Percentiles rank a stretch among this genome's conserved stretches.
phyloP scores from a whole-genome alignment of 2,329 filamentous ascomycete genomes.

The Ophiocordyceps sinensis region DNA sequence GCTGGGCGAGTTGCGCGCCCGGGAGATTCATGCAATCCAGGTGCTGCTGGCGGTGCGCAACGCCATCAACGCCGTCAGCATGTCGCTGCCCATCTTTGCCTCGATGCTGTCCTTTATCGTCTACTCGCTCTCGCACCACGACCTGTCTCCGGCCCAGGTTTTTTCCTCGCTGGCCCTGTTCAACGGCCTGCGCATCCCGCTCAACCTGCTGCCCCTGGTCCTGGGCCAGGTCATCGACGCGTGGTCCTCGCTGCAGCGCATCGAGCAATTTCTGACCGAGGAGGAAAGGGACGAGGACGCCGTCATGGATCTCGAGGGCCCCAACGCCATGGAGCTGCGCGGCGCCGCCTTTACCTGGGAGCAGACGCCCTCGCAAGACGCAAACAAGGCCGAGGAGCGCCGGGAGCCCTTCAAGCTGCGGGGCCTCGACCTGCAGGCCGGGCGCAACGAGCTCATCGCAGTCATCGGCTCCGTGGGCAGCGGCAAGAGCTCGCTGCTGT shows the following conservation, averaged over 20 bases:
- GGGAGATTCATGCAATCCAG: conserved; percentile 76
- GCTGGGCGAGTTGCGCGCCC: conserved; percentile 55
- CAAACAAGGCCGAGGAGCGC: conserved; percentile 4
- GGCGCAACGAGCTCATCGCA: conserved; percentile 63
- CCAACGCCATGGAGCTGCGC: conserved; percentile 57
- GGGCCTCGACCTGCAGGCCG: conserved; percentile 51
- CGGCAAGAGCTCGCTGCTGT: conserved; percentile 80
- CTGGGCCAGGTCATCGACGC: conserved; percentile 85
- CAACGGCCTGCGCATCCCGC: conserved; percentile 77
- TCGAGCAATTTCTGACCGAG: conserved; percentile 74
- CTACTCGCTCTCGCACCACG: conserved; percentile 50
- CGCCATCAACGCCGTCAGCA: conserved; percentile 67
- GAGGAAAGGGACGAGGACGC: conserved; percentile 73
- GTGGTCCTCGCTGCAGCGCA: conserved; percentile 68
- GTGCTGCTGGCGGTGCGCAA: conserved; percentile 70
- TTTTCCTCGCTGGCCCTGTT: conserved; percentile 93
- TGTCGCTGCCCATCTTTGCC: conserved; percentile 83
- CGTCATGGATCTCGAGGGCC: conserved; percentile 35
- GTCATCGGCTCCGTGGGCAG: conserved; percentile 84
- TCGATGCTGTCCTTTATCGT: conserved; percentile 94
- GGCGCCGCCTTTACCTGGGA: conserved; percentile 84
- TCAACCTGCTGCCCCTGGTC: conserved; percentile 79
- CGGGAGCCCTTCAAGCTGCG: conserved; percentile 59
- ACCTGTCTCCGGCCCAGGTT: conserved; percentile 58
- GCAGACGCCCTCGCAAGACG: conserved; percentile 40